These are phyloP conservation scores for Sonneratia caseolaris DNA, from an alignment of 345 rosid species.

Conservation along the genomic window DNA sequence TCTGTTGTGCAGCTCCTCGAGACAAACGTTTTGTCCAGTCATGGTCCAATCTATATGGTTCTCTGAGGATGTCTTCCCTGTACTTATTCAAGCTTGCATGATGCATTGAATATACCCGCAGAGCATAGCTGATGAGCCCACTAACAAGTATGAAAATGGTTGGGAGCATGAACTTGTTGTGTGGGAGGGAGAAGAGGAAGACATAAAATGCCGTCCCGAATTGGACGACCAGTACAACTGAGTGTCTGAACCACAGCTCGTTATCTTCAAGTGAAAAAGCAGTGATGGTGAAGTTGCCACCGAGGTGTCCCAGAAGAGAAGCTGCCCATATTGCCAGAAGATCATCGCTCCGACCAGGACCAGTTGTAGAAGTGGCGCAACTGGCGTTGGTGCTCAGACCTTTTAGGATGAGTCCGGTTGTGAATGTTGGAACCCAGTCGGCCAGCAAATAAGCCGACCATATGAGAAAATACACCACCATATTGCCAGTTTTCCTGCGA, in stretches of 20 bases:
- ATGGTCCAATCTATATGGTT: conserved; percentile 40
- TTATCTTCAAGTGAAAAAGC: conserved; percentile 60
- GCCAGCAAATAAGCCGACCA: conserved; percentile 58
- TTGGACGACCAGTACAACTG: conserved; percentile 36
- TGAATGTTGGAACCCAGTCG: conserved; percentile 46
- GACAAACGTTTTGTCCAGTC: conserved; percentile 43
- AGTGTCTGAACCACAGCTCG: conserved; percentile 51
- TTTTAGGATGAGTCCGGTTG: conserved; percentile 45
- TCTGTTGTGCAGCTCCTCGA: conserved; percentile 15
- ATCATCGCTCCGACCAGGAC: conserved; percentile 5
- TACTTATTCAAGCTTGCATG: conserved; percentile 47
- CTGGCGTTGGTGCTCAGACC: conserved; percentile 10
- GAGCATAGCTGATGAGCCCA: conserved; percentile 43
- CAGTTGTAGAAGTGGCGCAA: background rate
- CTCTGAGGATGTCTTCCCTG: conserved; percentile 43
- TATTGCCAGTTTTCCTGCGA: conserved; percentile 35
- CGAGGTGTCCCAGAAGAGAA: conserved; percentile 49
- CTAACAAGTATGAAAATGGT: conserved; percentile 32
- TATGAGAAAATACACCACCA: conserved; percentile 21
- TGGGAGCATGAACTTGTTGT: conserved; percentile 21
- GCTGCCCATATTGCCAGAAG: conserved; percentile 67
- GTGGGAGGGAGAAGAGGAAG: conserved; percentile 25
- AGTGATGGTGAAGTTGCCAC: conserved; percentile 60
- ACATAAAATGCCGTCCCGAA: conserved; percentile 31
- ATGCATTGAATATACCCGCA: conserved; percentile 46